These are phyloP conservation scores for Backusella circina DNA, from an alignment of 192 early-diverging fungal genomes.

Conservation along the genomic window DNA sequence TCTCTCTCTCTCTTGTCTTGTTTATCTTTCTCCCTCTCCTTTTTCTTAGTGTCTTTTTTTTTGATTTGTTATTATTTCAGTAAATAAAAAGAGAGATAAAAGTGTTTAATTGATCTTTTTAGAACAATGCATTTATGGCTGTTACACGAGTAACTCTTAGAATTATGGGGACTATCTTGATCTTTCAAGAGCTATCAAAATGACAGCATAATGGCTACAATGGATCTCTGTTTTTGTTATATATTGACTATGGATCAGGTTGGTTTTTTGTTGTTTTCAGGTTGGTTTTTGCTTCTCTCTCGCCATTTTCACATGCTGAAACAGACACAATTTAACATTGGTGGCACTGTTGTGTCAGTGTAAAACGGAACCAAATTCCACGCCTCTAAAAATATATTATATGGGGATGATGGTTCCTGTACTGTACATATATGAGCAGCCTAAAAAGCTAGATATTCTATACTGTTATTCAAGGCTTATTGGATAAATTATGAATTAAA, in stretches of 20 bases:
- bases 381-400: too few relatives aligned
- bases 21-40: background rate
- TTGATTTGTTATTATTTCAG: background rate
- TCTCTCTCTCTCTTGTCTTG: background rate
- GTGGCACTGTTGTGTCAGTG: background rate
- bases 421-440: too few relatives aligned
- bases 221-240: background rate
- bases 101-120: background rate
- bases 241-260: background rate
- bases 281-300: background rate
- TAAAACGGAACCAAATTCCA: too few relatives aligned
- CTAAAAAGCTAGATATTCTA: too few relatives aligned
- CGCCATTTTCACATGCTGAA: background rate
- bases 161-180: background rate
- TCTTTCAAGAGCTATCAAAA: background rate
- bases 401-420: too few relatives aligned
- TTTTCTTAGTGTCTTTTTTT: background rate
- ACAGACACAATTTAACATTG: background rate
- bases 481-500: too few relatives aligned
- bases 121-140: background rate
- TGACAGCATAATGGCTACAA: background rate
- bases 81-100: background rate
- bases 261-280: background rate
- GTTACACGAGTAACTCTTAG: background rate
- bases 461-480: too few relatives aligned